These are phyloP conservation scores for Phytophthora vignae DNA, from an alignment of 352 stramenopile species.

Conservation along the genomic window DNA sequence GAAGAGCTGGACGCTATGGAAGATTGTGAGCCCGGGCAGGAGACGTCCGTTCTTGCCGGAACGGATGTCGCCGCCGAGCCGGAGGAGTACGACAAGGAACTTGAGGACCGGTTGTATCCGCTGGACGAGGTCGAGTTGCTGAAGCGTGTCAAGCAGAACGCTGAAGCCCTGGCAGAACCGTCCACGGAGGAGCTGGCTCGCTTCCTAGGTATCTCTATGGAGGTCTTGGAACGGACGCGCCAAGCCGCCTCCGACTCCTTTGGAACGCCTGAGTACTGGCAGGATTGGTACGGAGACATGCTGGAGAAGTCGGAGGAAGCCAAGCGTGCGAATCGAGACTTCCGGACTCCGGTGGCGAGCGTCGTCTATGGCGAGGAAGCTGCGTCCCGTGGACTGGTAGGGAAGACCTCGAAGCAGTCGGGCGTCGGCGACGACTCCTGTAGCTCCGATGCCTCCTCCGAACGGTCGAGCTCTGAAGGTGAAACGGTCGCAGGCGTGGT, in stretches of 20 bases:
- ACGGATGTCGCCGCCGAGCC: too few relatives aligned
- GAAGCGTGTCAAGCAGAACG: neutral
- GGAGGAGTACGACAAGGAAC: too few relatives aligned
- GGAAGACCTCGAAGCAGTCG: too few relatives aligned
- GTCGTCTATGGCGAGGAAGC: neutral
- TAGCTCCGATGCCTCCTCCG: neutral
- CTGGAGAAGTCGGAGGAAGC: neutral
- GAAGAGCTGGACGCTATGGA: too few relatives aligned
- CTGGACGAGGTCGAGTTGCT: constrained; percentile 2
- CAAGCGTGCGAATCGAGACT: constrained; percentile 6
- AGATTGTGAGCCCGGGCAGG: too few relatives aligned
- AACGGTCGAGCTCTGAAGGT: too few relatives aligned
- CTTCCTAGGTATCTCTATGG: neutral
- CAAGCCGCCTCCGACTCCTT: neutral
- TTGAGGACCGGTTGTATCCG: neutral
- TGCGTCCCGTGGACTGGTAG: neutral
- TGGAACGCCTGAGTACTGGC: constrained; percentile 3
- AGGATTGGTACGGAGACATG: neutral
- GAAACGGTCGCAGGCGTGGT: neutral
- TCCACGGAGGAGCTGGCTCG: neutral
- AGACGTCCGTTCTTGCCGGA: too few relatives aligned
- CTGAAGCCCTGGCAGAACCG: neutral
- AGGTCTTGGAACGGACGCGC: neutral
- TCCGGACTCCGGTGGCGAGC: neutral
- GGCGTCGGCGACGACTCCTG: too few relatives aligned